Evolutionary conservation across 306 rosid species (phyloP).

Genomic region (Potentilla sterilis): DNA sequence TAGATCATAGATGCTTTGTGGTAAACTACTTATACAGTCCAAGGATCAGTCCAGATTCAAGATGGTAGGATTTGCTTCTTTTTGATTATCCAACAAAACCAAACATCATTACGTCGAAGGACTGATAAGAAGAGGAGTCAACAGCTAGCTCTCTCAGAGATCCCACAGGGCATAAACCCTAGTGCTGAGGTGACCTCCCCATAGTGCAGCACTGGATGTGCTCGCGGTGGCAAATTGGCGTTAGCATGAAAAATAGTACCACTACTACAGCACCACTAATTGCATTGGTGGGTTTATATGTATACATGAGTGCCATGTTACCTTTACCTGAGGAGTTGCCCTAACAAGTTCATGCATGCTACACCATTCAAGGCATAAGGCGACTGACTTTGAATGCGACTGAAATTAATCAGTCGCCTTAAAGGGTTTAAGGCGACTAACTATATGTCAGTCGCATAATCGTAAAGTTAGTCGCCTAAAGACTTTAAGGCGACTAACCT

Average conservation of each 20-base stretch:
- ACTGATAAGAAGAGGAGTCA: background rate
- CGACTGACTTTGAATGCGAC: too few relatives aligned
- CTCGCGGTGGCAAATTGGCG: background rate
- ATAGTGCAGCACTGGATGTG: background rate
- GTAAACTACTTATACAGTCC: background rate
- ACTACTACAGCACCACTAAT: background rate
- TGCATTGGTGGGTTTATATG: background rate
- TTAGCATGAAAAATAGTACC: background rate
- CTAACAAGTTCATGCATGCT: too few relatives aligned
- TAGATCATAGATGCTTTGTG: background rate
- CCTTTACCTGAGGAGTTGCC: background rate
- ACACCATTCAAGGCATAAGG: too few relatives aligned
- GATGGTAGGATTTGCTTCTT: background rate
- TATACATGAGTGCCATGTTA: background rate
- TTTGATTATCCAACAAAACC: background rate
- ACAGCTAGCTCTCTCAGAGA: background rate
- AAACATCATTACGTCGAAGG: background rate
- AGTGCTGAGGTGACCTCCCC: background rate
- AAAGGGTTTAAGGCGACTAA: too few relatives aligned
- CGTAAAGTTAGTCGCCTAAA: too few relatives aligned
- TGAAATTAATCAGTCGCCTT: too few relatives aligned
- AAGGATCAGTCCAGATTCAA: conserved; percentile 10
- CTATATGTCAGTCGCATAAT: too few relatives aligned
- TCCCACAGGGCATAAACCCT: background rate
- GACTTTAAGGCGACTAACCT: too few relatives aligned